These are phyloP conservation scores for Gaeumannomyces tritici DNA, from an alignment of 2,329 filamentous ascomycete species.

Conservation along the genomic window DNA sequence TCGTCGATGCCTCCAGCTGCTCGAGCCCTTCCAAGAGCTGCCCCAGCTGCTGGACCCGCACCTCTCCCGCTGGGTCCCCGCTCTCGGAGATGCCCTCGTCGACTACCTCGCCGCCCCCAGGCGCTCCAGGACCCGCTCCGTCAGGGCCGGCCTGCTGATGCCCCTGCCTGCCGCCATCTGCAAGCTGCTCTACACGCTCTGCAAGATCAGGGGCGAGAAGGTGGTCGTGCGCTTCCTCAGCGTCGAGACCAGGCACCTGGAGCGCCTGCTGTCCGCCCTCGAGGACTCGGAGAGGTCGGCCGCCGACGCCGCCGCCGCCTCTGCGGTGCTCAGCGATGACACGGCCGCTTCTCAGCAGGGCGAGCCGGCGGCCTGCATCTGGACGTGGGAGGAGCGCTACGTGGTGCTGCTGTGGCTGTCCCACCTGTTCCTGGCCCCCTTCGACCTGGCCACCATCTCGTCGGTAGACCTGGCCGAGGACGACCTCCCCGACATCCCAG, in stretches of 20 bases:
- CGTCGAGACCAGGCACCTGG: constrained; percentile 79
- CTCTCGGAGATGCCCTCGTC: constrained; percentile 67
- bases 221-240: constrained; percentile 85
- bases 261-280: constrained; percentile 66
- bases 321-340: background rate
- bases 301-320: constrained; percentile 1
- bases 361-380: constrained; percentile 15
- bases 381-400: constrained; percentile 84
- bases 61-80: constrained; percentile 64
- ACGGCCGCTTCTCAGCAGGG: background rate
- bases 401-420: constrained; percentile 81
- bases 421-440: constrained; percentile 74
- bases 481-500: constrained; percentile 31
- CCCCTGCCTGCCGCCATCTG: constrained; percentile 64
- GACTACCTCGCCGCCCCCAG: constrained; percentile 43
- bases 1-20: constrained; percentile 31
- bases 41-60: constrained; percentile 86
- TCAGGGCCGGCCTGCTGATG: constrained; percentile 29
- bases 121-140: constrained; percentile 13
- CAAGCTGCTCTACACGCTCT: constrained; percentile 76
- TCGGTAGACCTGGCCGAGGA: constrained; percentile 35
- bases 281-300: constrained; percentile 42
- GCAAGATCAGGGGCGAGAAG: constrained; percentile 90
- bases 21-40: constrained; percentile 91
- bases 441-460: constrained; percentile 83